Percentiles rank a stretch among this genome's conserved stretches.
Conservation (phyloP, 257 asterid species). For the Orobanche coerulescens region DNA sequence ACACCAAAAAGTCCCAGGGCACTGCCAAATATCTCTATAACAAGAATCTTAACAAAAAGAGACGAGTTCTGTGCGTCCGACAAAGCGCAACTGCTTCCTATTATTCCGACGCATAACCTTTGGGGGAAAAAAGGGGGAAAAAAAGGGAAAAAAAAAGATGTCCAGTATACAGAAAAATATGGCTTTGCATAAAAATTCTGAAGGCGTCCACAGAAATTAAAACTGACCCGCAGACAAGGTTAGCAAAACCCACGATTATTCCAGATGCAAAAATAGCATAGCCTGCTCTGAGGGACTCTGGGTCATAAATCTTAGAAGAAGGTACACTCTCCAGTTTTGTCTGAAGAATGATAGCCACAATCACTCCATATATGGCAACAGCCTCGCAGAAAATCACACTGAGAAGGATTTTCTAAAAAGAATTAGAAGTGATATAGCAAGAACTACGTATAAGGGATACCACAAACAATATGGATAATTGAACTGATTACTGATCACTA, state of each 20-base stretch:
- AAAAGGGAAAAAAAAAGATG: neutral
- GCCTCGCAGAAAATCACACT: constrained; percentile 99
- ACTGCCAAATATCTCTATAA: constrained; percentile 96
- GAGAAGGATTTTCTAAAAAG: constrained; percentile 17
- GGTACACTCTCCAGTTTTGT: constrained; percentile 96
- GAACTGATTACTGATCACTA: constrained; percentile 11
- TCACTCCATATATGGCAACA: constrained; percentile 97
- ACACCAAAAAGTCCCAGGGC: constrained; percentile 97
- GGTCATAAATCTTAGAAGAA: constrained; percentile 50
- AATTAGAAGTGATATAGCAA: neutral
- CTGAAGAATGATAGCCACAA: constrained; percentile 98
- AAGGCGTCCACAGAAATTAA: neutral
- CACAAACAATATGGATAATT: neutral
- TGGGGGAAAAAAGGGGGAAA: neutral
- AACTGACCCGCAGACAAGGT: constrained; percentile 96
- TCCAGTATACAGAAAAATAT: constrained; percentile 11
- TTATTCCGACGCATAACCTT: constrained; percentile 94
- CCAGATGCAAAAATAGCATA: constrained; percentile 99
- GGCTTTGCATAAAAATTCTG: neutral
- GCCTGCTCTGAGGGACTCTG: constrained; percentile 97
- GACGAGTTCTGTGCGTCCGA: constrained; percentile 98
- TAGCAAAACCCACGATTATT: constrained; percentile 93
- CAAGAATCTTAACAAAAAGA: constrained; percentile 94
- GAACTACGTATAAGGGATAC: neutral
- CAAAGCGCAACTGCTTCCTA: constrained; percentile 98